Base-by-base conservation (phyloP, 148 eudicot species). In the Mesembryanthemum crystallinum region DNA sequence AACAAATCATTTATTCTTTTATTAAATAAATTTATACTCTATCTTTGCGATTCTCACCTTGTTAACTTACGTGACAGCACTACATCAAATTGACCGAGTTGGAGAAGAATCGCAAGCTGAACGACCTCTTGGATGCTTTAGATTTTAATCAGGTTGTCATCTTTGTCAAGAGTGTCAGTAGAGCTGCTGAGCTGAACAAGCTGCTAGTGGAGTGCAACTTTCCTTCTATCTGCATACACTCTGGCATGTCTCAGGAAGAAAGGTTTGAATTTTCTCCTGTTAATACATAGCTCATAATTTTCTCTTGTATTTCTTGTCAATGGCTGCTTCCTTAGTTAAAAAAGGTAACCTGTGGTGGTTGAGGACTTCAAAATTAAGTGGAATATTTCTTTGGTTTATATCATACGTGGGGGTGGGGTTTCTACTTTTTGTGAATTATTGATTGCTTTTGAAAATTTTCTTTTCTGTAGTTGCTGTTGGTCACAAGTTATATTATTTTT, bases 181-280 rank as follows among this genome's bases (percentile, higher is more conserved):
- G 97, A 80, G 97, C 98, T 62, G 92, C 96, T 23, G 96, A 95
- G 85, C 81, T 95, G 80, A 90, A 95, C 84, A 95, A 95, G 81
- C 83, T 95, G 59, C 97, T 95, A 28, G 92, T 87, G 66, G 98
- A 95, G 85, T 95, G 98, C 85, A 95, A 95, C 79, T 95, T 95
- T 75, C 99, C 99, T 27, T 92, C 99, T 7, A 91, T 95, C 55
- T 95, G 98, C 80, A 95, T 95, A 58, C 99, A 95, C 80, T 95
- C 99, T 75, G 98, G 98, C 76, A 95, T 95, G 99, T 83, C 94
- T 32, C 99, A 95, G 78, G 99, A 95, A 88, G 99, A 95, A 77
- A 95, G 99, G 99, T 85, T 39, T 79, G 85, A 68, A 39, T 3
- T 54, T 57, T 7, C 18, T 57, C 51, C 45, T 47, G 20, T 28